phyloP scores from a whole-genome alignment of 1,284 basidiomycete species.

The Ustilago vetiveriae region DNA sequence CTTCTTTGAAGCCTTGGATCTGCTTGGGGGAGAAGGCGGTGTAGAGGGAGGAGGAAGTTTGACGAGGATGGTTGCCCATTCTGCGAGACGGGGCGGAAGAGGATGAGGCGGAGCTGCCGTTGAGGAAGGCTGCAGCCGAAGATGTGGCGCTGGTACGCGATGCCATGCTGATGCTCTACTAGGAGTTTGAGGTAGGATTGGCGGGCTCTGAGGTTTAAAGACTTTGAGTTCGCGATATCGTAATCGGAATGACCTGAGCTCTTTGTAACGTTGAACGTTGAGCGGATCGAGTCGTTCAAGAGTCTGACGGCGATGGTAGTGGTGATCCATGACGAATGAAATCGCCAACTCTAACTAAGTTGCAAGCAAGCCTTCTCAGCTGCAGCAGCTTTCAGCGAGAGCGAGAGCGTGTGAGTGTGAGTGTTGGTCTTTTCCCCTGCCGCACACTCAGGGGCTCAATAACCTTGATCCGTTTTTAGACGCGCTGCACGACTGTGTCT shows the following conservation, averaged over 20 bases:
- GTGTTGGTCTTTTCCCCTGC: constrained; percentile 28
- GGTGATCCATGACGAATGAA: no score
- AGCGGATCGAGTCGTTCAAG: no score
- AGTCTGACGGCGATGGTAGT: no score
- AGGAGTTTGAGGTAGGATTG: neutral
- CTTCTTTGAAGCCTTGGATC: constrained; percentile 68
- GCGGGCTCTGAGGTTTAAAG: no score
- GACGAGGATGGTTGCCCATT: constrained; percentile 53
- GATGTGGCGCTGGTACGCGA: constrained; percentile 25
- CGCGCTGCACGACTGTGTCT: neutral
- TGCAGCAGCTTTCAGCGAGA: neutral
- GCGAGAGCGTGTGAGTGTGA: neutral
- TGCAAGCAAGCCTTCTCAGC: no score
- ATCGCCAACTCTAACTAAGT: no score
- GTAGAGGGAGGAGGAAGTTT: constrained; percentile 57
- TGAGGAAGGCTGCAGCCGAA: constrained; percentile 43
- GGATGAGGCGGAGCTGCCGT: constrained; percentile 6
- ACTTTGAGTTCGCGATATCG: no score
- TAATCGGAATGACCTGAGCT: no score
- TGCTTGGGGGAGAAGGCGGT: constrained; percentile 64
- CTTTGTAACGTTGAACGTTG: no score
- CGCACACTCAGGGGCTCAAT: constrained; percentile 27
- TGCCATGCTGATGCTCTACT: constrained; percentile 11
- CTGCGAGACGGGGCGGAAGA: constrained; percentile 14
- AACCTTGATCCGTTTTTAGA: no score